Evolutionary conservation across 495 filamentous ascomycete genomes (phyloP).

Genomic region (Choiromyces venosus): DNA sequence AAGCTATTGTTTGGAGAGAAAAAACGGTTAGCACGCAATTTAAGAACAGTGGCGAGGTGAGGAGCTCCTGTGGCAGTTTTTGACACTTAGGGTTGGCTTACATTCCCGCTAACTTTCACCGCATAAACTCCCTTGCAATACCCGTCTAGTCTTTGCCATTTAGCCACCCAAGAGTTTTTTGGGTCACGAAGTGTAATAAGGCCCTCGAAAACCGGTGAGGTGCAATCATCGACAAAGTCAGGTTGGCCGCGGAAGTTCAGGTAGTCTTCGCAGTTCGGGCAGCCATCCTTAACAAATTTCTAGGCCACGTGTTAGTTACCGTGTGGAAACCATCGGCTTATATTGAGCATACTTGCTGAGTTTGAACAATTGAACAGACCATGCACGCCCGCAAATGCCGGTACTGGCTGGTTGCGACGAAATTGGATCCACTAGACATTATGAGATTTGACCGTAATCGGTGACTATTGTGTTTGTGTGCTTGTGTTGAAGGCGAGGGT

Average conservation of each 20-base stretch:
- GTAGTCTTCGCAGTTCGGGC: slow-evolving; percentile 92
- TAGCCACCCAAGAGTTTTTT: slow-evolving; percentile 76
- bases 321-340: background rate
- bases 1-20: slow-evolving; percentile 43
- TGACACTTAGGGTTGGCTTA: slow-evolving; percentile 42
- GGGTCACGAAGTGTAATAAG: slow-evolving; percentile 77
- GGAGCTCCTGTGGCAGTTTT: background rate
- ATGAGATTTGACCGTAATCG: slow-evolving; percentile 22
- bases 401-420: slow-evolving; percentile 62
- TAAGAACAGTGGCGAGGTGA: background rate
- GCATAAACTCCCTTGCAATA: slow-evolving; percentile 87
- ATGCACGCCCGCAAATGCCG: slow-evolving; percentile 92
- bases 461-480: background rate
- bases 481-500: background rate
- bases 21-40: slow-evolving; percentile 5
- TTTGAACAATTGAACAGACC: slow-evolving; percentile 91
- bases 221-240: slow-evolving; percentile 85
- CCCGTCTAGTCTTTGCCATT: slow-evolving; percentile 84
- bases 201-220: slow-evolving; percentile 89
- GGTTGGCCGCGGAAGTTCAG: slow-evolving; percentile 69
- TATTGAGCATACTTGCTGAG: slow-evolving; percentile 55
- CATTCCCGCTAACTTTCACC: slow-evolving; percentile 77
- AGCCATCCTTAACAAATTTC: slow-evolving; percentile 78
- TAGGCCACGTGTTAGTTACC: slow-evolving; percentile 39
- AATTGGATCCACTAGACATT: slow-evolving; percentile 47